Evolutionary conservation across 2,329 filamentous ascomycete species (phyloP), one percentile per base, ranked within the genome.

Genomic region (Fonsecaea pugnacius): DNA sequence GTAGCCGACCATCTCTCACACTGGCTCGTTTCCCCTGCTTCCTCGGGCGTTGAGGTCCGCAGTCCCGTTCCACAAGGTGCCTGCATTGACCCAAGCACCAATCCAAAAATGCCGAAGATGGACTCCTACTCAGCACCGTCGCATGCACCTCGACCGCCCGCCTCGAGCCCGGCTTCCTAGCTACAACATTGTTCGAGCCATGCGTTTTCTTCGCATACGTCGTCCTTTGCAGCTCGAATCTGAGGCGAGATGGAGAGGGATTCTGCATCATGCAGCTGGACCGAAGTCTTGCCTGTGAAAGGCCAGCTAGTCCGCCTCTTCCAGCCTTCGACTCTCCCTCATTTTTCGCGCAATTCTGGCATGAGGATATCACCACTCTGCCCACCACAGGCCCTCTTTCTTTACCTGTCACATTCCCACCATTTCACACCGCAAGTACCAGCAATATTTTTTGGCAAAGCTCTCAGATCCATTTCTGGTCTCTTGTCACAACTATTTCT

Each of bases 1-100:
- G 27, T 64, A 68, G 58, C 61, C 66, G 66, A 66, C 66, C 58
- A 48, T 56, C 57, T 66, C 54, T 60, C 40, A 64, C 66, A 68
- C 58, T 66, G 63, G 62, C 18, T 48, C 58, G 14, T 33, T 52
- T 30, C 63, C 66, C 66, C 56, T 61, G 63, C 58, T 60, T 55
- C 32, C 27, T 58, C 59, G 66, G 66, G 64, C 66, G 64, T 56
- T 50, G 54, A 65, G 64, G 64, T 51, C 62, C 64, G 66, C 64
- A 33, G 55, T 61, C 53, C 58, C 56, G 63, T 57, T 14, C 32
- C 55, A 66, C 50, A 18, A 64, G 63, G 66, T 64, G 66, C 57
- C 66, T 68, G 58, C 66, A 65, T 60, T 61, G 60, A 63, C 30
- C 48, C 43, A 55, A 38, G 58, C 50, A 53, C 60, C 65, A 65